Percentiles rank a stretch among this genome's conserved stretches.
Conservation (phyloP, 2,329 filamentous ascomycete species). For the Exophiala sp. region DNA sequence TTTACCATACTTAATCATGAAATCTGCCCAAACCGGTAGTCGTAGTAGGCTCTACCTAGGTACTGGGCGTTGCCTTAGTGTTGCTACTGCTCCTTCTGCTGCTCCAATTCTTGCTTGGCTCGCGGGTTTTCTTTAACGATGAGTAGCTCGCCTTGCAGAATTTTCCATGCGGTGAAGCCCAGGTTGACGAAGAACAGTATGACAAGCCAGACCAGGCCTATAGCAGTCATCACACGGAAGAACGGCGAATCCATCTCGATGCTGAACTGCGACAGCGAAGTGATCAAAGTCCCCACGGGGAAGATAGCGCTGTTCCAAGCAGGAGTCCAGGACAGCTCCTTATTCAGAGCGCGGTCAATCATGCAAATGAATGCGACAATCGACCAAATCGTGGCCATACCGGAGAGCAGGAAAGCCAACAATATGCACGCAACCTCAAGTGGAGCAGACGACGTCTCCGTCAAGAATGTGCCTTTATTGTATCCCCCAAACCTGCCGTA, state of each 20-base stretch:
- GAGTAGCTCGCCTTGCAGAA: constrained; percentile 33
- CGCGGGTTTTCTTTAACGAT: constrained; percentile 21
- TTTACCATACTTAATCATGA: no score
- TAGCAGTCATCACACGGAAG: constrained; percentile 39
- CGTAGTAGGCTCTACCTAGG: no score
- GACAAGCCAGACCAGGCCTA: constrained; percentile 35
- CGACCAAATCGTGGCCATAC: constrained; percentile 43
- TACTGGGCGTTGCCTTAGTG: no score
- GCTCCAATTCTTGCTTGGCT: neutral
- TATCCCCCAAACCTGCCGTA: constrained; percentile 35
- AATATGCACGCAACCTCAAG: constrained; percentile 38
- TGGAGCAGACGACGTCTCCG: constrained; percentile 31
- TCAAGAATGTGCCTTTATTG: constrained; percentile 34
- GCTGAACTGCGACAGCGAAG: constrained; percentile 34
- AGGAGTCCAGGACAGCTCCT: constrained; percentile 18
- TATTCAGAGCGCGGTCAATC: constrained; percentile 10
- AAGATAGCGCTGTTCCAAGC: constrained; percentile 26
- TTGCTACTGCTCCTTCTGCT: no score
- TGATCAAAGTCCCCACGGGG: constrained; percentile 22
- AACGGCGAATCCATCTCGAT: constrained; percentile 38
- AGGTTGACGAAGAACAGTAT: constrained; percentile 34
- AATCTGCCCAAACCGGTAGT: no score
- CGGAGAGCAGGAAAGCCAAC: constrained; percentile 40
- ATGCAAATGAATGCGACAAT: constrained; percentile 34
- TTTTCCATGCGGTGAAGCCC: constrained; percentile 33